Evolutionary conservation across 805 yeast species (phyloP).

Genomic region (Cyberlindnera galapagoensis): DNA sequence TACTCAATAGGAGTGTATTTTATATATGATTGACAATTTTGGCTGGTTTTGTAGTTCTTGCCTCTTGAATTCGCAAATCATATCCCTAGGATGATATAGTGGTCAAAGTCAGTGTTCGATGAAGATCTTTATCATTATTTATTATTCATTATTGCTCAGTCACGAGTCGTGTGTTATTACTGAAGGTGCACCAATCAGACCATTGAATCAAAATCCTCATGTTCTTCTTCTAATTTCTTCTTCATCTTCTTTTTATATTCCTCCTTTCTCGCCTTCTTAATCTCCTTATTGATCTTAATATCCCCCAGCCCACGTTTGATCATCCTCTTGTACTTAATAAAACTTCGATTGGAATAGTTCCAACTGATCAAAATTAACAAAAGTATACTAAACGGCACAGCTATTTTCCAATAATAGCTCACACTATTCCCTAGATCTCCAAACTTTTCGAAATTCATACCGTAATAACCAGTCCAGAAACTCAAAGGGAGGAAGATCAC

Average conservation of each 20-base stretch:
- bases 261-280: conserved; percentile 3
- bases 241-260: no score
- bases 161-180: neutral
- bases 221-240: no score
- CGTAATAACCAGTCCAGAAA: conserved; percentile 56
- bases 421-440: conserved; percentile 29
- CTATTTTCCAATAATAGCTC: conserved; percentile 23
- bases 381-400: conserved; percentile 32
- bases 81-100: no score
- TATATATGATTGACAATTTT: no score
- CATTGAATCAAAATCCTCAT: no score
- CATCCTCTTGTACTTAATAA: conserved; percentile 7
- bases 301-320: conserved; percentile 6
- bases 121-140: neutral
- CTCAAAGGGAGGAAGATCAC: conserved; percentile 54
- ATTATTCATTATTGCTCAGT: conserved; percentile 1
- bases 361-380: conserved; percentile 32
- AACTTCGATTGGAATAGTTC: conserved; percentile 14
- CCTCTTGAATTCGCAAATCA: no score
- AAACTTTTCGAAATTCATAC: conserved; percentile 37
- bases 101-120: neutral
- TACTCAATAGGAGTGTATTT: no score
- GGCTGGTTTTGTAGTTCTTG: no score
- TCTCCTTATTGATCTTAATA: conserved; percentile 7
- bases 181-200: conserved; percentile 13